Conservation (phyloP, 306 rosid species). For the Sphenostylis stenocarpa region DNA sequence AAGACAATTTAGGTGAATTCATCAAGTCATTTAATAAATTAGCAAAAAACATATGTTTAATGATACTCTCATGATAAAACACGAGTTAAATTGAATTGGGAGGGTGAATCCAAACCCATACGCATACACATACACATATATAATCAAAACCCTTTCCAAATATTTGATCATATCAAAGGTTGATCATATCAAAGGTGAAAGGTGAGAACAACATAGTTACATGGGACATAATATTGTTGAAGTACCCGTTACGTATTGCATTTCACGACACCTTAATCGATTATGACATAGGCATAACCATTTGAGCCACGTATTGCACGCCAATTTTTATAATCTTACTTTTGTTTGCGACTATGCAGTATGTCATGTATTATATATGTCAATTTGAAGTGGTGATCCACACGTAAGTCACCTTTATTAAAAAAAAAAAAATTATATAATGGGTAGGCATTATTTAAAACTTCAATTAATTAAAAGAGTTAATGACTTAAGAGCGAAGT, state of each 20-base stretch:
- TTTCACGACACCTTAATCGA: not conserved
- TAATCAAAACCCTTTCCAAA: not conserved
- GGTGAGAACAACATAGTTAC: not conserved
- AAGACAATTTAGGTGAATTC: no score
- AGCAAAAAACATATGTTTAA: no score
- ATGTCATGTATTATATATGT: not conserved
- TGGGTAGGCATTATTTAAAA: not conserved
- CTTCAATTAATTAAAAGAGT: not conserved
- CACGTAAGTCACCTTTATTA: not conserved
- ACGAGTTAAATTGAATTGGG: no score
- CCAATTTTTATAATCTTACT: not conserved
- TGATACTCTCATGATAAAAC: no score
- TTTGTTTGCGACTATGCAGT: not conserved
- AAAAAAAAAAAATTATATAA: not conserved
- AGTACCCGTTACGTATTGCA: not conserved
- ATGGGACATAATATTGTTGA: not conserved
- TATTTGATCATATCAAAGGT: not conserved
- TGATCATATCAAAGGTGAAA: no score
- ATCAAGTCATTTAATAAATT: no score
- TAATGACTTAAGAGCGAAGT: not conserved
- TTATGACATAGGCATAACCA: no score
- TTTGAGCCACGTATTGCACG: not conserved
- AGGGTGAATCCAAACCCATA: no score
- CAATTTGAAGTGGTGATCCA: not conserved
- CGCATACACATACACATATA: not conserved